Evolutionary conservation across 139 green algal species (phyloP).

Genomic region (Deuterostichococcus epilithicus): DNA sequence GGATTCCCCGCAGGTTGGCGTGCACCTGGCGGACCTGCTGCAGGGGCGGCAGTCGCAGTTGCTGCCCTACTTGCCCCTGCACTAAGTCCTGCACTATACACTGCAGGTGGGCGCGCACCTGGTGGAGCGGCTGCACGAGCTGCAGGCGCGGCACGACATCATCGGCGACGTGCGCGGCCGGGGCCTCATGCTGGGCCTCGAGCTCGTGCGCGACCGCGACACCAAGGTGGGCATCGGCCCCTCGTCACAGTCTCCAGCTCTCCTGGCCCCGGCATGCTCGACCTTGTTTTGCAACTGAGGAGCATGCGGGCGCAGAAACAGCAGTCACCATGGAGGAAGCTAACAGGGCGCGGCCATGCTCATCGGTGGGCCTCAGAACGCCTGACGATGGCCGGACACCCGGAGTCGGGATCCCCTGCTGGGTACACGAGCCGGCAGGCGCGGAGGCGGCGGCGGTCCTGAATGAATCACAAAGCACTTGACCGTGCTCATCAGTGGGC

Average conservation of each 20-base stretch:
- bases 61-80: slow-evolving; percentile 5
- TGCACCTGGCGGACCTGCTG: no score
- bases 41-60: background rate
- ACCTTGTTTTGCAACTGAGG: background rate
- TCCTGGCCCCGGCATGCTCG: background rate
- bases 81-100: background rate
- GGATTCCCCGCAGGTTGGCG: no score
- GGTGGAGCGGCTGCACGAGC: slow-evolving; percentile 35
- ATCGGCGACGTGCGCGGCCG: slow-evolving; percentile 90
- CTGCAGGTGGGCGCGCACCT: slow-evolving; percentile 65
- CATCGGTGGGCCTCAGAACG: no score
- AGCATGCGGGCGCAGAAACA: no score
- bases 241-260: background rate
- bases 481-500: background rate
- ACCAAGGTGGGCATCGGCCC: slow-evolving; percentile 60
- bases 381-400: no score
- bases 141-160: slow-evolving; percentile 76
- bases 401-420: no score
- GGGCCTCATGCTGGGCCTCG: slow-evolving; percentile 95
- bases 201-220: slow-evolving; percentile 86
- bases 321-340: no score
- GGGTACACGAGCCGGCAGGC: no score
- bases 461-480: no score
- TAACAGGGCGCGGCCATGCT: slow-evolving; percentile 10
- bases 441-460: no score